Conservation (phyloP, 1,284 basidiomycete genomes). For the Meira miltonrushii region DNA sequence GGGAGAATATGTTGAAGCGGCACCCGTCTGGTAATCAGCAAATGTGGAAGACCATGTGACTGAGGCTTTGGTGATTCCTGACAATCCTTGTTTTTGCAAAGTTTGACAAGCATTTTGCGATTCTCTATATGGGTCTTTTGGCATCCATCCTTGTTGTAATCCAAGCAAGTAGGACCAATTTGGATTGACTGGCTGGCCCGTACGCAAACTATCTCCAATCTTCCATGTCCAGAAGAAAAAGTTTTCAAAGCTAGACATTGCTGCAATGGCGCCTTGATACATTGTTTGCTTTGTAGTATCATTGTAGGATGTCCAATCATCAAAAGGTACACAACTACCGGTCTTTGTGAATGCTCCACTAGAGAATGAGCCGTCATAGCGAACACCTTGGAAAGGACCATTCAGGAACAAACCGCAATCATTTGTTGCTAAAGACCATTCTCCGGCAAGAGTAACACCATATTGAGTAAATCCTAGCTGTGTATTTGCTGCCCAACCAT, state of each 20-base stretch:
- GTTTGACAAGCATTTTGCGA: slow-evolving; percentile 18
- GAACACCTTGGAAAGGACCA: slow-evolving; percentile 24
- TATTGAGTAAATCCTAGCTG: slow-evolving; percentile 12
- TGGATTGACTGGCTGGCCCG: slow-evolving; percentile 28
- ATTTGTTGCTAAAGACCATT: slow-evolving; percentile 39
- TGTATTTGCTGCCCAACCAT: slow-evolving; percentile 4
- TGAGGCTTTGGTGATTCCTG: slow-evolving; percentile 9
- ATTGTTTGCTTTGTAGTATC: slow-evolving; percentile 21
- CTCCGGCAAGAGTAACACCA: slow-evolving; percentile 51
- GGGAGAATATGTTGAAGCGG: slow-evolving; percentile 22
- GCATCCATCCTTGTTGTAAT: slow-evolving; percentile 26
- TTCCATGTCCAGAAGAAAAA: slow-evolving; percentile 41
- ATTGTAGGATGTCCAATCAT: slow-evolving; percentile 36
- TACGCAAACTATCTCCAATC: slow-evolving; percentile 23
- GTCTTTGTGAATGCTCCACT: not conserved
- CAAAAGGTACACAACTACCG: slow-evolving; percentile 24
- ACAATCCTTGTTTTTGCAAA: slow-evolving; percentile 15
- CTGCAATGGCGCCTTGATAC: slow-evolving; percentile 25
- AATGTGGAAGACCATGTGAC: slow-evolving; percentile 26
- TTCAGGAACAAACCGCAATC: slow-evolving; percentile 29
- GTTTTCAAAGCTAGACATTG: slow-evolving; percentile 38
- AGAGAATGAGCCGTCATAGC: slow-evolving; percentile 20
- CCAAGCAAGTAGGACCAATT: slow-evolving; percentile 26
- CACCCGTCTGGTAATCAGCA: slow-evolving; percentile 32
- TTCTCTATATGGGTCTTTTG: slow-evolving; percentile 14